Percentiles rank a stretch among this genome's conserved stretches.
Conservation (phyloP, 2,329 filamentous ascomycete species). For the Talaromyces rugulosus region DNA sequence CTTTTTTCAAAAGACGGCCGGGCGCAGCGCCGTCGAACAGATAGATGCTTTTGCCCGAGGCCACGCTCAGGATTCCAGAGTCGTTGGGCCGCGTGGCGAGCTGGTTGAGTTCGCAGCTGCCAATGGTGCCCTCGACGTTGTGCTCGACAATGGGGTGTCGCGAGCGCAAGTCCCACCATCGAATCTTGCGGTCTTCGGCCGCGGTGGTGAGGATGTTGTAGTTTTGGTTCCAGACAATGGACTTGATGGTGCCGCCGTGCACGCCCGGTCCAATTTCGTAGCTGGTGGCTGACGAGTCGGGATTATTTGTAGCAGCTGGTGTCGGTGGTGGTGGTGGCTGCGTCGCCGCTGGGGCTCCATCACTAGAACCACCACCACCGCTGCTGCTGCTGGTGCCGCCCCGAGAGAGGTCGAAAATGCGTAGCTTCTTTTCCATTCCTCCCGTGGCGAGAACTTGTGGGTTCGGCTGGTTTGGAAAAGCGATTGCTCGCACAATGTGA, state of each 20-base stretch:
- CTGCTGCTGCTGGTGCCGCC: slow-evolving; percentile 24
- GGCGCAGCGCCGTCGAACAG: slow-evolving; percentile 79
- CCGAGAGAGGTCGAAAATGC: slow-evolving; percentile 80
- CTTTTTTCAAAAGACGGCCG: slow-evolving; percentile 68
- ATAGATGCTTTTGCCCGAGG: slow-evolving; percentile 90
- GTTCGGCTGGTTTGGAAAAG: slow-evolving; percentile 76
- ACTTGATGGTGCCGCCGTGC: slow-evolving; percentile 88
- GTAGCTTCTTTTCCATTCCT: slow-evolving; percentile 92
- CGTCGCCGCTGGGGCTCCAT: slow-evolving; percentile 15
- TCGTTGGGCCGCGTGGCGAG: slow-evolving; percentile 58
- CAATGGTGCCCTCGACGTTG: slow-evolving; percentile 77
- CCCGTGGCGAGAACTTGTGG: slow-evolving; percentile 84
- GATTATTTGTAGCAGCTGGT: background rate
- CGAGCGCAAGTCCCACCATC: slow-evolving; percentile 88
- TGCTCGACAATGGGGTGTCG: slow-evolving; percentile 72
- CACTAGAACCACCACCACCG: slow-evolving; percentile 22
- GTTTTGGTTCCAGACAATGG: slow-evolving; percentile 88
- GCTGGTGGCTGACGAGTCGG: slow-evolving; percentile 53
- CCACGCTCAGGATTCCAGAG: slow-evolving; percentile 75
- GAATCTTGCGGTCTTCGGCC: slow-evolving; percentile 81
- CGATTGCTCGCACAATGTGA: slow-evolving; percentile 91
- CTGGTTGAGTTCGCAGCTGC: slow-evolving; percentile 83
- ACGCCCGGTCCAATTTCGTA: slow-evolving; percentile 85
- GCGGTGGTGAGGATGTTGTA: slow-evolving; percentile 87
- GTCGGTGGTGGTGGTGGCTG: background rate